A percentile compares a stretch with the other conserved stretches of the same genome.
Conservation (phyloP, 108 stramenopile genomes). For the Skeletonema marinoi region DNA sequence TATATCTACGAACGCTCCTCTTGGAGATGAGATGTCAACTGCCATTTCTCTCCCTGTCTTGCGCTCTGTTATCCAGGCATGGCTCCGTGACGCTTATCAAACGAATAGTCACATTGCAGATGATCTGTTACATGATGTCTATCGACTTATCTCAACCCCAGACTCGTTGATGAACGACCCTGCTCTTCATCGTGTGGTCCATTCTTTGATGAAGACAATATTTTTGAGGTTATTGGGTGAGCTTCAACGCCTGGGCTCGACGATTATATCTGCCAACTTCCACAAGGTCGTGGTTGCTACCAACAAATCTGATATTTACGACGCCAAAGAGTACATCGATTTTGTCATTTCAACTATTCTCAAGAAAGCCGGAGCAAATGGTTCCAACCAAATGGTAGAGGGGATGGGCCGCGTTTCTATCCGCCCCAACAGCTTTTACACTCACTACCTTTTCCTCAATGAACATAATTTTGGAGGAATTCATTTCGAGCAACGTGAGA, state of each 20-base stretch:
- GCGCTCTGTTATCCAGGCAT: slow-evolving; percentile 78
- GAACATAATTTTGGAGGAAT: slow-evolving; percentile 95
- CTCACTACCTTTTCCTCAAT: slow-evolving; percentile 91
- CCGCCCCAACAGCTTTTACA: slow-evolving; percentile 70
- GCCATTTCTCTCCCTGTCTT: slow-evolving; percentile 77
- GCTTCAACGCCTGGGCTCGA: slow-evolving; percentile 93
- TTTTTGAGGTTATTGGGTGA: slow-evolving; percentile 90
- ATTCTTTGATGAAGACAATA: slow-evolving; percentile 87
- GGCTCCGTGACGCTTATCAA: slow-evolving; percentile 86
- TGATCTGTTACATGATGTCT: slow-evolving; percentile 86
- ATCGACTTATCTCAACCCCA: slow-evolving; percentile 90
- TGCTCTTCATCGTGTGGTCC: slow-evolving; percentile 90
- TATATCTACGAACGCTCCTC: slow-evolving; percentile 52
- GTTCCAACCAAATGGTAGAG: slow-evolving; percentile 37
- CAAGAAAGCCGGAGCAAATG: slow-evolving; percentile 44
- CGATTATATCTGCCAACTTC: slow-evolving; percentile 92
- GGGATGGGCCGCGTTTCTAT: slow-evolving; percentile 71
- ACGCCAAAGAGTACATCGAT: slow-evolving; percentile 91
- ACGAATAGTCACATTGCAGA: slow-evolving; percentile 78
- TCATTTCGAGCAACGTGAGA: slow-evolving; percentile 68
- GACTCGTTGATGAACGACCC: slow-evolving; percentile 92
- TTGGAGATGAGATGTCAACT: slow-evolving; percentile 90
- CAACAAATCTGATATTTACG: slow-evolving; percentile 77
- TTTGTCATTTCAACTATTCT: slow-evolving; percentile 91
- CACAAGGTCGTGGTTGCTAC: slow-evolving; percentile 93